Evolutionary conservation across 2,329 filamentous ascomycete species (phyloP).

Genomic region (Boeremia exigua): DNA sequence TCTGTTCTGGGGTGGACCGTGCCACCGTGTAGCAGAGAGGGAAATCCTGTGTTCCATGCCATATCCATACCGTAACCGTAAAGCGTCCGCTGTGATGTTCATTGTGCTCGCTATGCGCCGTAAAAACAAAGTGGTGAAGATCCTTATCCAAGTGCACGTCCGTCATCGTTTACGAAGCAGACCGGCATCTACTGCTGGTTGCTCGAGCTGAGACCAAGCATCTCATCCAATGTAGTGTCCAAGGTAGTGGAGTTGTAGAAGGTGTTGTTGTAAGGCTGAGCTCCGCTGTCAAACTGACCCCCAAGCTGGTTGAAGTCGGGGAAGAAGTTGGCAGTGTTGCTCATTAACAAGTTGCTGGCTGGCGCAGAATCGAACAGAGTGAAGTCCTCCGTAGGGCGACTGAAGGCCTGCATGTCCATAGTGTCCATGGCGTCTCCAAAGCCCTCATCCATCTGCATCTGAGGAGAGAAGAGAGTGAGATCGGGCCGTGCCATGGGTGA

Average conservation of each 20-base stretch:
- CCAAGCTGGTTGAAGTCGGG: slow-evolving; percentile 49
- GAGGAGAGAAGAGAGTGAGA: slow-evolving; percentile 72
- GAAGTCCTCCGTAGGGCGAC: slow-evolving; percentile 62
- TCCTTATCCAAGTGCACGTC: slow-evolving; percentile 30
- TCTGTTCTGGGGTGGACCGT: slow-evolving; percentile 34
- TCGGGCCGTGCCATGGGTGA: slow-evolving; percentile 73
- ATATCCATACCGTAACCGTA: slow-evolving; percentile 10
- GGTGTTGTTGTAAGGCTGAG: slow-evolving; percentile 36
- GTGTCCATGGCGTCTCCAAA: slow-evolving; percentile 61
- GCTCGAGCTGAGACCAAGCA: slow-evolving; percentile 31
- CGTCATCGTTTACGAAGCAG: slow-evolving; percentile 25
- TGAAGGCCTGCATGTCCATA: slow-evolving; percentile 40
- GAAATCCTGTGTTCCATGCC: slow-evolving; percentile 24
- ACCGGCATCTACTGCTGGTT: slow-evolving; percentile 29
- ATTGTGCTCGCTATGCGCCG: slow-evolving; percentile 23
- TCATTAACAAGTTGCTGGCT: slow-evolving; percentile 31
- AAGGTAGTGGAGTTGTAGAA: slow-evolving; percentile 25
- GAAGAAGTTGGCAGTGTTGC: slow-evolving; percentile 44
- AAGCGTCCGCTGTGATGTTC: slow-evolving; percentile 24
- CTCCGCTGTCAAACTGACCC: slow-evolving; percentile 38
- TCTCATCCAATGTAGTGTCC: slow-evolving; percentile 39
- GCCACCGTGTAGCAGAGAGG: slow-evolving; percentile 28
- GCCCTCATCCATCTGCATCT: slow-evolving; percentile 67
- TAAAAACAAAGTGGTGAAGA: slow-evolving; percentile 24
- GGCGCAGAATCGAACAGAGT: slow-evolving; percentile 59